A percentile compares a stretch with the other conserved stretches of the same genome.
Evolutionary conservation across 2,329 filamentous ascomycete species (phyloP).

Genomic region (Talaromyces pinophilus): DNA sequence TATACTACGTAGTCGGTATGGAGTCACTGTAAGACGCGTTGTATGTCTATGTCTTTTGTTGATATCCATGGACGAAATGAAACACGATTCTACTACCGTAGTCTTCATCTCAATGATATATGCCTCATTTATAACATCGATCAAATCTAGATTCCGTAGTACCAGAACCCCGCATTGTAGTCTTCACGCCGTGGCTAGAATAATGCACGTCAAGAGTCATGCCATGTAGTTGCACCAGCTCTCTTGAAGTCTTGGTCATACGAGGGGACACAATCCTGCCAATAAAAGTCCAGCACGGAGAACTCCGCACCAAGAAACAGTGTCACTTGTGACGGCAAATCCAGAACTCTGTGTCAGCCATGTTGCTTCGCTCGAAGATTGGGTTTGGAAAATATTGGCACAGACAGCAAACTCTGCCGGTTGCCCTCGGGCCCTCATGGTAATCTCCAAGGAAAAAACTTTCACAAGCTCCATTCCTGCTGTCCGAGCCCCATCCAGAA

Average conservation of each 20-base stretch:
- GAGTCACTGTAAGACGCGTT: not conserved
- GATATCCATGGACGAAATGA: not conserved
- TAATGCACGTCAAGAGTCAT: not conserved
- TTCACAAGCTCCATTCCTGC: not conserved
- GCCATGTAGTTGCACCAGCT: not conserved
- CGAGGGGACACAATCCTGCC: not conserved
- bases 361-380: not conserved
- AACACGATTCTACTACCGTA: not conserved
- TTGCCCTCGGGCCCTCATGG: conserved; percentile 1
- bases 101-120: not conserved
- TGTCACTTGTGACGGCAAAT: conserved; percentile 3
- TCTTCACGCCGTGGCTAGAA: not conserved
- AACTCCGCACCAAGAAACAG: conserved; percentile 4
- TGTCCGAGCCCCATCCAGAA: conserved; percentile 4
- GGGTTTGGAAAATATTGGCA: not conserved
- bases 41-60: not conserved
- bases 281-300: not conserved
- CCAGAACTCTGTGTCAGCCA: conserved; percentile 4
- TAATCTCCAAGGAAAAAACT: not conserved
- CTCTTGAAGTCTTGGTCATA: not conserved
- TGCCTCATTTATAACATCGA: not conserved
- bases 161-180: not conserved
- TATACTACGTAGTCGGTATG: no score
- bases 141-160: not conserved
- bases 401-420: not conserved